Conservation (phyloP, 2,329 filamentous ascomycete species). For the Exophiala spinifera region DNA sequence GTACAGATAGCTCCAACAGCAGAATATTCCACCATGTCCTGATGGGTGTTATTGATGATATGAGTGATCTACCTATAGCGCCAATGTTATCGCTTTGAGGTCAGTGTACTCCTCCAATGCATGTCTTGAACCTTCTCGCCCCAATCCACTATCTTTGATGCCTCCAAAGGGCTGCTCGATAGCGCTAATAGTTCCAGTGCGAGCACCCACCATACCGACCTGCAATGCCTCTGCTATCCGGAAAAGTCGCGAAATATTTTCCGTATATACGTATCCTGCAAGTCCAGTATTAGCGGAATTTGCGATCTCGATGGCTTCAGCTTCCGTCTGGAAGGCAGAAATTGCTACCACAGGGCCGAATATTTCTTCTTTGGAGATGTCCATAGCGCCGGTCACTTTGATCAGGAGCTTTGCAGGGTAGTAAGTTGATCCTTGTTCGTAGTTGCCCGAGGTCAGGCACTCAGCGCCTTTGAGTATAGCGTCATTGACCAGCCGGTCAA, state of each 20-base stretch:
- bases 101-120: constrained; percentile 52
- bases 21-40: no score
- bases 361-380: constrained; percentile 86
- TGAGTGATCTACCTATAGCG: no score
- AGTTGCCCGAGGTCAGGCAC: no score
- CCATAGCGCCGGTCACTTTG: no score
- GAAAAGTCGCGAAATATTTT: constrained; percentile 19
- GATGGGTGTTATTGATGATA: no score
- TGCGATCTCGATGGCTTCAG: constrained; percentile 34
- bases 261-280: constrained; percentile 22
- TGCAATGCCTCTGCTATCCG: constrained; percentile 19
- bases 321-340: constrained; percentile 56
- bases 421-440: no score
- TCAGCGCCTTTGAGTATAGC: no score
- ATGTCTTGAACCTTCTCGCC: constrained; percentile 54
- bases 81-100: no score
- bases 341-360: constrained; percentile 73
- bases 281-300: constrained; percentile 35
- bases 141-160: constrained; percentile 56
- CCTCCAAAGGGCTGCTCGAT: constrained; percentile 60
- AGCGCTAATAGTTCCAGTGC: constrained; percentile 31
- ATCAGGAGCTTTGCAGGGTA: no score
- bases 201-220: constrained; percentile 24
- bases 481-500: constrained; percentile 74
- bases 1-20: no score